Conservation (phyloP, 2,329 filamentous ascomycete genomes). For the Thielaviopsis musarum region DNA sequence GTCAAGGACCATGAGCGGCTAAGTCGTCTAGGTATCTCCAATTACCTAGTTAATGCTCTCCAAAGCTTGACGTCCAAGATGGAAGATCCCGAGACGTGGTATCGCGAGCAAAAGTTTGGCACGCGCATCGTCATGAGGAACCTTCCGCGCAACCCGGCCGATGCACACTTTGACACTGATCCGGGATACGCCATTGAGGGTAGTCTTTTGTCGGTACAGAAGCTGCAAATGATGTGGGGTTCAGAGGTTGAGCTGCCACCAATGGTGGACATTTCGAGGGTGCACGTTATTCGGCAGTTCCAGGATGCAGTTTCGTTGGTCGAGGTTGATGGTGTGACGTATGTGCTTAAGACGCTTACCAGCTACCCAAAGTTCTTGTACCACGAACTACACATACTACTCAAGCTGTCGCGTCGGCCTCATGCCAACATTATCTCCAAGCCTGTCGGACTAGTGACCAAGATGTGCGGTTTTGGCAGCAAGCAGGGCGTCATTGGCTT, state of each 20-base stretch:
- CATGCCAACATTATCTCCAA: conserved; percentile 36
- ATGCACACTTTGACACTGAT: conserved; percentile 29
- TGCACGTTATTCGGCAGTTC: conserved; percentile 35
- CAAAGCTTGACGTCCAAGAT: conserved; percentile 30
- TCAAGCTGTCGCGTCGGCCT: conserved; percentile 26
- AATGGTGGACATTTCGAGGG: conserved; percentile 29
- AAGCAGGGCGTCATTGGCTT: conserved; percentile 41
- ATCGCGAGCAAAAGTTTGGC: conserved; percentile 36
- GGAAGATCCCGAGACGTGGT: conserved; percentile 20
- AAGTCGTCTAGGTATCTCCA: conserved; percentile 32
- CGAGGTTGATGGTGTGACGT: conserved; percentile 23
- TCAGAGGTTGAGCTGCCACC: conserved; percentile 25
- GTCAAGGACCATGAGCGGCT: conserved; percentile 33
- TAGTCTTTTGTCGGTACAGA: conserved; percentile 29
- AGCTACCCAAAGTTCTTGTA: conserved; percentile 44
- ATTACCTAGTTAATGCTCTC: conserved; percentile 36
- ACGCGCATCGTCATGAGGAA: conserved; percentile 38
- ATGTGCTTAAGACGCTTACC: conserved; percentile 41
- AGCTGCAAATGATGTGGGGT: conserved; percentile 28
- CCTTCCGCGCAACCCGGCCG: conserved; percentile 28
- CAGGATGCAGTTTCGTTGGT: conserved; percentile 44
- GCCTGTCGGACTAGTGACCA: conserved; percentile 38
- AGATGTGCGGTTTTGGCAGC: conserved; percentile 36
- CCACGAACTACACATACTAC: conserved; percentile 40
- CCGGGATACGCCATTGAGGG: conserved; percentile 36